phyloP scores from a whole-genome alignment of 805 yeast species.

The Candida boleticola region DNA sequence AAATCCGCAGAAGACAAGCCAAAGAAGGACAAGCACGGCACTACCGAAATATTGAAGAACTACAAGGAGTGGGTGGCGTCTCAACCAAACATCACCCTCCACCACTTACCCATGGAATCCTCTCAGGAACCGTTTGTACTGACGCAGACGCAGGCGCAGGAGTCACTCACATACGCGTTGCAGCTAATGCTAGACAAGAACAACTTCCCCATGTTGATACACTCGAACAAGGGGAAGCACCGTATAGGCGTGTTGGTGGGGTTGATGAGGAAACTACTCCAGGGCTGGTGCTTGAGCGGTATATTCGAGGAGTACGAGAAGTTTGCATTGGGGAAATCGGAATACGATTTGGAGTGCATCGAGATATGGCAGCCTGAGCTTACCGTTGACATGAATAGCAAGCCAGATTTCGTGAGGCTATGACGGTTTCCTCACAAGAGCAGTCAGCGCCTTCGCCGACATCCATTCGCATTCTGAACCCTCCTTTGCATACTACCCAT shows the following conservation, averaged over 20 bases:
- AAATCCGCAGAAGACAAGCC: slow-evolving; percentile 11
- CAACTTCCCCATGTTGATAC: slow-evolving; percentile 85
- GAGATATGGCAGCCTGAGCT: slow-evolving; percentile 74
- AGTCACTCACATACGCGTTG: slow-evolving; percentile 55
- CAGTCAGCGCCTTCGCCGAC: too few species aligned
- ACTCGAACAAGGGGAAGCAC: slow-evolving; percentile 97
- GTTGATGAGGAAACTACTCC: slow-evolving; percentile 75
- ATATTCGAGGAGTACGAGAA: slow-evolving; percentile 91
- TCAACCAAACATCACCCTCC: slow-evolving; percentile 50
- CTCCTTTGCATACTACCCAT: not conserved
- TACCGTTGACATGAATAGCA: slow-evolving; percentile 41
- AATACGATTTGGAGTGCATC: slow-evolving; percentile 84
- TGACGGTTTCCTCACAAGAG: slow-evolving; percentile 9
- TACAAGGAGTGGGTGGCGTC: slow-evolving; percentile 66
- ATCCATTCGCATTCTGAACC: not conserved
- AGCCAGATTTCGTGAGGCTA: slow-evolving; percentile 64
- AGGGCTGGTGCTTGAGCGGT: slow-evolving; percentile 92
- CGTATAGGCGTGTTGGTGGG: slow-evolving; percentile 94
- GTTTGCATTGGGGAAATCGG: slow-evolving; percentile 92
- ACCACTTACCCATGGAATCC: slow-evolving; percentile 63
- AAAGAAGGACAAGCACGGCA: slow-evolving; percentile 43
- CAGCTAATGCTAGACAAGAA: slow-evolving; percentile 56
- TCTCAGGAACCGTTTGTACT: slow-evolving; percentile 74
- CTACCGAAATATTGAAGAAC: slow-evolving; percentile 50
- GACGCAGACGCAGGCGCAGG: slow-evolving; percentile 32